Percentiles rank a stretch among this genome's conserved stretches.
Evolutionary conservation across 1,284 basidiomycete genomes (phyloP).

Genomic region (Cutaneotrichosporon cavernicola): DNA sequence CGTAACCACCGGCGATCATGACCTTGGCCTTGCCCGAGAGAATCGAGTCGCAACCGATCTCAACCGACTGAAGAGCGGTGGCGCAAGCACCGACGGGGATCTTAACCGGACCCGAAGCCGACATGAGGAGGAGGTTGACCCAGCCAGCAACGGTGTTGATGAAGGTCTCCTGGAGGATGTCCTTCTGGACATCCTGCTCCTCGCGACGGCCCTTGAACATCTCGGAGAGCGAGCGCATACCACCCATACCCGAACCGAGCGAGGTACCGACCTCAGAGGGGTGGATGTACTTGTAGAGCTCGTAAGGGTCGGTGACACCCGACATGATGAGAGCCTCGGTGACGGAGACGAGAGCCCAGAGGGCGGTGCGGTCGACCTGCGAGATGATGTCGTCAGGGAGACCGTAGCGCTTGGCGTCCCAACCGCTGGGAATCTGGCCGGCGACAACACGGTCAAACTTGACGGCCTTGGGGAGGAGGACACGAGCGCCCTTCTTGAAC

Average conservation of each 20-base stretch:
- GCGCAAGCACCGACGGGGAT: constrained; percentile 99
- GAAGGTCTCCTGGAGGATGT: constrained; percentile 98
- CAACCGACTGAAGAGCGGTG: constrained; percentile 93
- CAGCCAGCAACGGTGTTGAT: constrained; percentile 98
- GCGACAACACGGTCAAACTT: constrained; percentile 91
- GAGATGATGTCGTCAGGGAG: constrained; percentile 96
- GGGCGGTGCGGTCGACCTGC: constrained; percentile 82
- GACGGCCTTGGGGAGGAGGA: constrained; percentile 93
- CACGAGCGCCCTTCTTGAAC: constrained; percentile 95
- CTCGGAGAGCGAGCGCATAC: constrained; percentile 78
- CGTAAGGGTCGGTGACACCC: constrained; percentile 95
- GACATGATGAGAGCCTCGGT: constrained; percentile 96
- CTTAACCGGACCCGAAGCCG: constrained; percentile 95
- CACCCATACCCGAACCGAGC: constrained; percentile 96
- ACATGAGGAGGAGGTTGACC: constrained; percentile 91
- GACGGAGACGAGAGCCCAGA: constrained; percentile 94
- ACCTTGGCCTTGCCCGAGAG: constrained; percentile 95
- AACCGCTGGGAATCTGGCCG: constrained; percentile 95
- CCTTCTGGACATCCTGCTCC: constrained; percentile 96
- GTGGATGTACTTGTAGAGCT: constrained; percentile 93
- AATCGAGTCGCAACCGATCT: constrained; percentile 96
- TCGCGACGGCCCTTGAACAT: constrained; percentile 99
- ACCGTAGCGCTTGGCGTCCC: constrained; percentile 92
- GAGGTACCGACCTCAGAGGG: constrained; percentile 92
- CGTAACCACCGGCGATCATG: constrained; percentile 98